Evolutionary conservation across 2,329 filamentous ascomycete genomes (phyloP), one percentile per base, ranked within the genome.

Genomic region (Aspergillus felis): DNA sequence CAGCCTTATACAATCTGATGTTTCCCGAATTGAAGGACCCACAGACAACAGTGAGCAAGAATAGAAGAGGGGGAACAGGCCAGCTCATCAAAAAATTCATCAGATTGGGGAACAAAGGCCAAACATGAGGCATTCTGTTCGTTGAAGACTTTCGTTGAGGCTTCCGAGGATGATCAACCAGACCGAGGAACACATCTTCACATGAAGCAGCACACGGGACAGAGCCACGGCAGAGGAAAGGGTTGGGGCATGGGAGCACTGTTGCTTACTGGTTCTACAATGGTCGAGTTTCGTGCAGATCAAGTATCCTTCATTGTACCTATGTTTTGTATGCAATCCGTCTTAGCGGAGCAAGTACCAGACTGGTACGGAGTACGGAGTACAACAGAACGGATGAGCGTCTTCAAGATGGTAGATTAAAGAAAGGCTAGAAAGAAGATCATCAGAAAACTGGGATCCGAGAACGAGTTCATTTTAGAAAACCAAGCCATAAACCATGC

Each of bases 391-490:
- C 5, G 5, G 32, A 38, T 17, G 32, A 38, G 32, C 32, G 14
- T 17, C 32, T 17, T 14, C 5, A 46, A 20, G 22, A 20, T 22
- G 22, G n/a, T 20, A 46, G 42, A 12, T 3, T 22, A 2, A 46
- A 44, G 12, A 20, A 46, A 46, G n/a, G 42, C 8, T 17, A 38
- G 32, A 46, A 24, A 38, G 32, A 46, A 24, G 8, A 46, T 12
- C 42, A 46, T 10, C 22, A 46, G 7, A 24, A 24, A 46, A 46
- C 10, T 9, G 12, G 8, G 41, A 44, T 46, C n/a, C 9, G 22
- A 57, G 57, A 55, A 52, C 60, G 55, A 59, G 53, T 65, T 64
- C 61, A 61, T 57, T 64, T 61, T 61, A 62, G 62, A 56, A 35
- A 22, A 42, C 22, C 35, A 54, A 24, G 29, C 60, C 51, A 53